Base-by-base conservation (phyloP, 2,329 filamentous ascomycete species). In the Aspergillus ochraceus region DNA sequence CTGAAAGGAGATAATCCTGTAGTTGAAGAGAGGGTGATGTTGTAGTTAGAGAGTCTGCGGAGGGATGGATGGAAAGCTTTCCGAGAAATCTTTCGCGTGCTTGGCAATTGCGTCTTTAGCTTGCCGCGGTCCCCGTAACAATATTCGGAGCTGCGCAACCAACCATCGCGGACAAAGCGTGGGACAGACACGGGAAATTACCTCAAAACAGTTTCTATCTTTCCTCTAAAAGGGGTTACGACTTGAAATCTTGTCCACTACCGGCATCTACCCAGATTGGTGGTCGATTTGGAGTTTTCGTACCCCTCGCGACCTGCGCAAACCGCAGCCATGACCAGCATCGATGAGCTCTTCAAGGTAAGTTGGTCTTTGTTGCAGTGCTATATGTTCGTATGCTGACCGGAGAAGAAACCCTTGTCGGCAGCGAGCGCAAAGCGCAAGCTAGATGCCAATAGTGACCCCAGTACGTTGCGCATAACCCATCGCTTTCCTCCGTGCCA, bases 281-380 rank as follows among this genome's bases (percentile, higher is more conserved):
- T 56, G 47, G 51, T 26, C 55, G 51, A 24, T 47, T 39, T 50
- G 47, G 46, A 57, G 42, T 45, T 24, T n/a, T 46, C 39, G 49
- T 19, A 1, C 19, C 29, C 11, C 30, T 54, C 30, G 36, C 30
- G 32, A 46, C 54, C 39, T 55, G 61, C 62, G 47, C 57, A 61
- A 49, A 56, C 58, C 62, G 66, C 65, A 63, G 68, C 57, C 47
- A 88, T 87, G 85, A 81, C 83, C 24, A 86, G 81, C 70, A 82
- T 87, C 64, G 84, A 87, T 70, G 84, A 88, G 49, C 80, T 88
- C 17, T 88, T 88, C 77, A 87, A 80, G 70, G 79, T 80, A 66
- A 51, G 54, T 51, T 26, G 59, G 19, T 14, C 51, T 39, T 20
- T 29, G 12, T 26, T 11, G 11, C 30, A 26, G 12, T 24, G 39